phyloP scores from a whole-genome alignment of 169 alveolate genomes.

The Blepharisma undulans region DNA sequence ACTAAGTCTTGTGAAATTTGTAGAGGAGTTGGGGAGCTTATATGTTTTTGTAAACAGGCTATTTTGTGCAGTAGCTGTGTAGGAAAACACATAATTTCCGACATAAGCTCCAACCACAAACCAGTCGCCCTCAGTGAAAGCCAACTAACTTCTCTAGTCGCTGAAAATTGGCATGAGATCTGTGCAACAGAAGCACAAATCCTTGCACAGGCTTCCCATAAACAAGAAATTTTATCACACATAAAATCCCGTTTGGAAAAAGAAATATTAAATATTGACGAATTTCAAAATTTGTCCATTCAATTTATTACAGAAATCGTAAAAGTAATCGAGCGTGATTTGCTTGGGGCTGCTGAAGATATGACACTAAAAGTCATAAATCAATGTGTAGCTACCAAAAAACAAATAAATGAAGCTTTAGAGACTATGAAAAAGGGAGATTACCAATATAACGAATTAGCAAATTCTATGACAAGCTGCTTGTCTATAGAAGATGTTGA shows the following conservation, averaged over 20 bases:
- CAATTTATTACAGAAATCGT: neutral
- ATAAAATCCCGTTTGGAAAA: neutral
- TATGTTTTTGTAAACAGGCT: neutral
- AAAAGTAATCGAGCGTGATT: neutral
- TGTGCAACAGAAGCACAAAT: neutral
- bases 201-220: neutral
- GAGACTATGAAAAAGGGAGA: neutral
- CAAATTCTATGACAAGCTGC: neutral
- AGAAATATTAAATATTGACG: neutral
- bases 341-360: neutral
- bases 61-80: neutral
- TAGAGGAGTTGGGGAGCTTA: neutral
- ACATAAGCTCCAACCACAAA: neutral
- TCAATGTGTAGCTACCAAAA: neutral
- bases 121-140: neutral
- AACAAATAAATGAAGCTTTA: neutral
- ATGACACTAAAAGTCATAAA: neutral
- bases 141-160: neutral
- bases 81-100: neutral
- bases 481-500: neutral
- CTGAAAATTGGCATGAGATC: neutral
- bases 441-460: neutral
- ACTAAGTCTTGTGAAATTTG: neutral
- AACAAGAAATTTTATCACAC: neutral
- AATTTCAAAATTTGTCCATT: neutral